Base-by-base conservation (phyloP, 2,329 filamentous ascomycete genomes). In the Colletotrichum spinosum region DNA sequence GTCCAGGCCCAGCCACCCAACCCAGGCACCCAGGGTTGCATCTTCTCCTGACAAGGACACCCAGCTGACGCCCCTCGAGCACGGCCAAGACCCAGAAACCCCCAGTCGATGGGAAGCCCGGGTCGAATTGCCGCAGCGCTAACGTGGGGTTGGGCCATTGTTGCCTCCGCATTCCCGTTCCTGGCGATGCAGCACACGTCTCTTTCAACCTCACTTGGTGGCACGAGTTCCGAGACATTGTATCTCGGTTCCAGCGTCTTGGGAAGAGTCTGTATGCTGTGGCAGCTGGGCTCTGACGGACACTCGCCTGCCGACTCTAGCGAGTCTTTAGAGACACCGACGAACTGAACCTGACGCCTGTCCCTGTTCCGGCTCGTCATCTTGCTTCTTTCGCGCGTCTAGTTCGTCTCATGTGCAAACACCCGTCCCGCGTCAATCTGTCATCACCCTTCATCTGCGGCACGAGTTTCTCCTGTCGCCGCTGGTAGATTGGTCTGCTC, bases 161-260 rank as follows among this genome's bases (percentile, higher is more conserved):
- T 58, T 65, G 57, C 62, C 51, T 65, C 62, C 62, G 62, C 52
- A 61, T 65, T 65, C 62, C 55, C 57, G 62, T 65, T 65, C 58
- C 62, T 61, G 62, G 62, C 57, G 33, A 46, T 55, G 45, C 45
- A 35, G 51, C 61, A 39, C 62, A 52, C 58, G 57, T 52, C 62
- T 65, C 42, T 65, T 65, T 62, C 57, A 59, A 65, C 62, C 52
- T 65, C 62, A 65, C 62, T 41, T 37, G 45, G 44, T 46, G 11
- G 17, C 25, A 39, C 12, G 35, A 37, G 35, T 12, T 25, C 39
- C 12, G 17, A 38, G 52, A 51, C 58, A 62, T 55, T 46, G 39
- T 25, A 52, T 65, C 51, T 51, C n/a, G 13, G 15, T 33, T 13
- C 44, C 50, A 44, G 33, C 48, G n/a, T 37, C 39, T 13, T 41